Base-by-base conservation (phyloP, 2,329 filamentous ascomycete genomes). In the Penicillium freii region DNA sequence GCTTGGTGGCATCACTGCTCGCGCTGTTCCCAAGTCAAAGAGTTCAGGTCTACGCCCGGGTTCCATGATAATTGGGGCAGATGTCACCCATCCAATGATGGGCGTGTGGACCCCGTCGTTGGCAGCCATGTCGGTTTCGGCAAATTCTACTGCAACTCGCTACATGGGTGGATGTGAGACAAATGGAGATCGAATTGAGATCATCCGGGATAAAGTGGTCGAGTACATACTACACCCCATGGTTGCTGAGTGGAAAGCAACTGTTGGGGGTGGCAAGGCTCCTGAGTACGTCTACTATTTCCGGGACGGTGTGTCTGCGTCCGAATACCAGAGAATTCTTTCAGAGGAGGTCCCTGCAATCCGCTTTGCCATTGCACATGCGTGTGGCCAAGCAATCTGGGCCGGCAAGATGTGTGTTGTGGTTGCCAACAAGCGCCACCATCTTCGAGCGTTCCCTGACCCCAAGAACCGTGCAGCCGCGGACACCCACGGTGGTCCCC, bases 351-450 rank as follows among this genome's bases (percentile, higher is more conserved):
- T 97, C 0, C 48, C 57, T 10, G 43, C 56, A 1, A 60, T 66
- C 19, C 57, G 59, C 15, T 27, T 45, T 34, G 50, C 54, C 5
- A 48, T 60, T 47, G 61, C 58, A 9, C 47, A 61, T 19, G 53
- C 46, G 11, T 55, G 56, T n/a, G 45, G 52, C 2, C 27, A 47
- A 19, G 11, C 29, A 3, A 5, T 31, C 15, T 81, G 64, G 66
- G 59, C 75, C 15, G 82, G 89, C 3, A 89, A 89, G 71, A 87
- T 97, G 68, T 92, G 92, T 0, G 91, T 96, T 11, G 85, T 96
- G 40, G 84, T 97, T 45, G 92, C 90, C 1, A 92, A 90, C 1
- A 99, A 99, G 82, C 89, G 94, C 3, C 94, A 99, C 65, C 93
- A 97, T 68, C 87, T 96, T 52, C 89, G 94, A 17, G 92, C 96